Base-by-base conservation (phyloP, 805 yeast genomes). In the Ogataea ramenticola region DNA sequence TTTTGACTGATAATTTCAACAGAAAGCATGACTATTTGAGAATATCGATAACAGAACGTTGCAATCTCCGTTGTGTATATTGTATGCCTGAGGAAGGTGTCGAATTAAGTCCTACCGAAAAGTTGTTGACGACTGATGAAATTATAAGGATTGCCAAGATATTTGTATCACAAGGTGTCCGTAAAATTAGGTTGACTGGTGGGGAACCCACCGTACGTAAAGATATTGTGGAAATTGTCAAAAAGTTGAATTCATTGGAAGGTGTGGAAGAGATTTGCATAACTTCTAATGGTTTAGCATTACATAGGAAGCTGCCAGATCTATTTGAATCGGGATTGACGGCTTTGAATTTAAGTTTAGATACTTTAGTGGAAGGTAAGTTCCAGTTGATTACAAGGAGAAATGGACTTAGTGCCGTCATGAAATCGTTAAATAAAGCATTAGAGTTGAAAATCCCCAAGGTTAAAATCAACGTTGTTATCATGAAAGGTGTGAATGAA, bases 21-120 rank as follows among this genome's bases (percentile, higher is more conserved):
- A 57, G 80, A 35, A 53, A 61, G 29, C 80, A 75, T 47, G 71
- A 74, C 47, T 75, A 75, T 45, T 51, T 75, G 42, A 55, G 80
- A 32, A 75, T 75, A 19, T 70, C 77, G 24, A 64, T 75, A 29
- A 72, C 80, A 0, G 80, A 75, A 47, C 48, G 75, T 20, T 74
- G 80, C 47, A 74, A 74, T 49, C 52, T 74, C 19, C 48, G 69
- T 22, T 70, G 75, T 45, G 57, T 66, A 16, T 75, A 75, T 50
- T 75, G 80, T 49, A 75, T 75, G 80, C 80, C 80, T 0, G 77
- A 72, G 44, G 76, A 75, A 42, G 80, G 80, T 5, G 67, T 75
- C 2, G 71, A 67, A n/a, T 52, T 75, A 22, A 66, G 74, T 20
- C 75, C 77, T 7, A 52, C 59, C 3, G 65, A 63, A 3, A 50